Percentiles rank a stretch among this genome's conserved stretches.
These are phyloP conservation scores for Plantago ovata DNA, from an alignment of 257 asterid genomes.

Conservation along the genomic window DNA sequence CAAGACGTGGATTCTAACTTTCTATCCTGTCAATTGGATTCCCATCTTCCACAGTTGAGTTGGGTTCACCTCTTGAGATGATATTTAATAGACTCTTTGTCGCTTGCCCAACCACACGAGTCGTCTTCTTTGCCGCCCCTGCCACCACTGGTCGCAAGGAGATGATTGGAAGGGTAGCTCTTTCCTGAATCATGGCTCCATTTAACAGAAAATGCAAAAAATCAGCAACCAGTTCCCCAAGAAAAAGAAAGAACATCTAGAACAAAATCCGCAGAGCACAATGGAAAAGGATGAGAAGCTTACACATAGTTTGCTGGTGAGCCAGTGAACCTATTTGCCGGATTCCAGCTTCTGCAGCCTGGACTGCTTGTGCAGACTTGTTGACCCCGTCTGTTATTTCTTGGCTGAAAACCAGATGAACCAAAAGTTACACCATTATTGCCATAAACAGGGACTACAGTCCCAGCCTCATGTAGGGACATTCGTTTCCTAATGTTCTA, in stretches of 20 bases:
- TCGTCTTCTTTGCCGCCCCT: conserved; percentile 89
- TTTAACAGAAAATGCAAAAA: conserved; percentile 16
- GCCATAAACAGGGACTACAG: not conserved
- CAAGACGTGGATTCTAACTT: conserved; percentile 10
- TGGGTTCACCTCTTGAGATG: conserved; percentile 53
- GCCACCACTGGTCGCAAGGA: conserved; percentile 79
- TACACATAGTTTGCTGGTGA: conserved; percentile 76
- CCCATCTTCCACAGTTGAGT: conserved; percentile 40
- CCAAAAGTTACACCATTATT: not conserved
- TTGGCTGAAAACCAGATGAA: conserved; percentile 54
- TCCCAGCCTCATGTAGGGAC: conserved; percentile 4
- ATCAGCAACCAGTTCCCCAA: conserved; percentile 13
- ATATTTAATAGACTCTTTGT: conserved; percentile 58
- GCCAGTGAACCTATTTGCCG: conserved; percentile 83
- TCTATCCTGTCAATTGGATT: conserved; percentile 29
- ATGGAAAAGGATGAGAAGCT: conserved; percentile 18
- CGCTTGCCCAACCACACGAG: conserved; percentile 75
- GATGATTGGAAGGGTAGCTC: conserved; percentile 81
- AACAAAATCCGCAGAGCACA: too few species aligned
- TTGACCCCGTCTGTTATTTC: conserved; percentile 81
- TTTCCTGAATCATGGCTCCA: conserved; percentile 86
- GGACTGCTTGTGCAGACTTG: conserved; percentile 89
- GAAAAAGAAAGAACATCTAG: not conserved
- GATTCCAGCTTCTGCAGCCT: conserved; percentile 92
- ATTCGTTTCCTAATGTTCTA: not conserved